Evolutionary conservation across 208 protist species (phyloP).

Genomic region (Naegleria gruberi): DNA sequence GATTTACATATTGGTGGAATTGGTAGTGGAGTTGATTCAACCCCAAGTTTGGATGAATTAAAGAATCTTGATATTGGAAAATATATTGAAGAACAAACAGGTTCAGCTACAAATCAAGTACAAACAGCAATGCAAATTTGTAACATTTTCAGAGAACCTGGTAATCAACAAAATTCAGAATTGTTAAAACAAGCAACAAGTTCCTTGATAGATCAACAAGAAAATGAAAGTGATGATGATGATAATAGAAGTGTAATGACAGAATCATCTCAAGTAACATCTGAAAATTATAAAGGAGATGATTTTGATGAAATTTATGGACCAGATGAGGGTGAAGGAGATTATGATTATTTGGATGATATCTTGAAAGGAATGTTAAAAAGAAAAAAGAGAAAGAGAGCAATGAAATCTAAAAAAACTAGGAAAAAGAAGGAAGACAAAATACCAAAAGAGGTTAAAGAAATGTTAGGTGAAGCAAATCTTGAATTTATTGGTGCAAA

Average conservation of each 20-base stretch:
- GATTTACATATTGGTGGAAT: too few species aligned
- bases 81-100: not conserved
- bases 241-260: not conserved
- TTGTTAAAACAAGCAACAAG: not conserved
- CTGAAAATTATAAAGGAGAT: not conserved
- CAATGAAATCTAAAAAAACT: not conserved
- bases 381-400: not conserved
- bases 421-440: slow-evolving; percentile 21
- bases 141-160: not conserved
- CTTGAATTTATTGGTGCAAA: slow-evolving; percentile 20
- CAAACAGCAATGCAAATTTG: not conserved
- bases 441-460: slow-evolving; percentile 26
- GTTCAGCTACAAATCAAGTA: not conserved
- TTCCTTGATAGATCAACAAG: not conserved
- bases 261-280: not conserved
- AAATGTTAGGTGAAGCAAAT: slow-evolving; percentile 38
- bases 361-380: not conserved
- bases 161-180: not conserved
- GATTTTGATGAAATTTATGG: not conserved
- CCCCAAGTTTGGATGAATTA: not conserved
- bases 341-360: not conserved
- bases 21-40: too few species aligned
- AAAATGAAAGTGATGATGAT: not conserved
- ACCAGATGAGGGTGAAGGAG: not conserved
- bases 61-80: not conserved